Evolutionary conservation across 495 filamentous ascomycete genomes (phyloP), one percentile per base, ranked within the genome.

Genomic region (Penicillium nucicola): DNA sequence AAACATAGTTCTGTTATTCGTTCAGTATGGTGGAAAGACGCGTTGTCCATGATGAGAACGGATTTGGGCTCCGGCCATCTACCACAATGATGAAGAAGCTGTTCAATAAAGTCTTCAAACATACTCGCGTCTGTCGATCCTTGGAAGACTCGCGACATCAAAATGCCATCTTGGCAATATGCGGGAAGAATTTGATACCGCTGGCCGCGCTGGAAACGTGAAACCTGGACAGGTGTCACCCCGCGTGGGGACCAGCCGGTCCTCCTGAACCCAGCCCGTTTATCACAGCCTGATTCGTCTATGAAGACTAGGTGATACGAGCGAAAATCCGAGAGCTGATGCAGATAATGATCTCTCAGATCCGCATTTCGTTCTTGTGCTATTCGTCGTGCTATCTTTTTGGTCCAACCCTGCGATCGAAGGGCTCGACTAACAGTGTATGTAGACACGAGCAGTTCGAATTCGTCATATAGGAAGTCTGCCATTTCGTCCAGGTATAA

Each of bases 261-360:
- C 14, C 55, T 43, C 38, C 60, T 51, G 39, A 58, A 61, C 9
- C 68, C 60, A 46, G 42, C 51, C 30, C 47, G 2, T 67, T 40
- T 40, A 40, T 40, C 37, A n/a, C 18, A 40, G 13, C 37, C 37
- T 2, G 37, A 40, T 5, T 22, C 18, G 5, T 22, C 20, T 5
- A 22, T 5, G 5, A 3, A 22, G 20, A 22, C 20, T 2, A 22
- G 5, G 20, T 22, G 59, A 35, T 66, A 65, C 9, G 60, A 67
- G 19, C 39, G 17, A 44, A 58, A 71, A 3, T 61, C 36, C 4
- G 64, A 72, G 23, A 71, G 10, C 3, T 58, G 58, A 59, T 71
- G 40, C 2, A 60, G 32, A 40, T 76, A 74, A 0, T 51, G 52
- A 45, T 70, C 67, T 39, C 62, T 52, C n/a, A 75, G 55, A 41